These are phyloP conservation scores for Solanum chiquidenum DNA, from an alignment of 257 asterid species.

Conservation along the genomic window DNA sequence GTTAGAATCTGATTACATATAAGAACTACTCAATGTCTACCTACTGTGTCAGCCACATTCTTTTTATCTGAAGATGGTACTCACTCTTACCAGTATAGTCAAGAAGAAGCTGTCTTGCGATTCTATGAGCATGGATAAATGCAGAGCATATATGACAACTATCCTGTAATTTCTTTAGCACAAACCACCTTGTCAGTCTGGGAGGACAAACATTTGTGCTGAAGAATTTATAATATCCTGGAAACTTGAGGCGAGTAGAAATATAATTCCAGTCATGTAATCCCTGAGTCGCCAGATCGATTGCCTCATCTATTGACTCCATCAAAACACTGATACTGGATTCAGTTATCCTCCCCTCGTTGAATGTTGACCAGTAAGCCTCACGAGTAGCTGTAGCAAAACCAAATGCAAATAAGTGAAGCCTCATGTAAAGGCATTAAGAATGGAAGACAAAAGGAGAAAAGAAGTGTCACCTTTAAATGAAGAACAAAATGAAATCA, in stretches of 20 bases:
- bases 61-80: not conserved
- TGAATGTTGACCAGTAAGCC: constrained; percentile 1
- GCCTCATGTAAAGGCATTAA: not conserved
- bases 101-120: not conserved
- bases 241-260: not conserved
- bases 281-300: not conserved
- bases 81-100: not conserved
- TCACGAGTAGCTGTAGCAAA: not conserved
- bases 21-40: not conserved
- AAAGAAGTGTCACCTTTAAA: not conserved
- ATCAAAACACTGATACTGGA: not conserved
- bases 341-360: not conserved
- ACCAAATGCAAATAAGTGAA: not conserved
- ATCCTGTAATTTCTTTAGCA: not conserved
- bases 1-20: not conserved
- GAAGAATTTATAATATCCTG: not conserved
- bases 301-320: not conserved
- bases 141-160: not conserved
- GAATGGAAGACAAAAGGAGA: not conserved
- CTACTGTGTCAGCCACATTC: not conserved
- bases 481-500: not conserved
- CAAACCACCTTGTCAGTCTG: not conserved
- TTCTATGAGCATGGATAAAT: not conserved
- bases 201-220: not conserved
- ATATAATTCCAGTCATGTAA: not conserved